Base-by-base conservation (phyloP, 2,329 filamentous ascomycete genomes). In the Aspergillus nomiae region DNA sequence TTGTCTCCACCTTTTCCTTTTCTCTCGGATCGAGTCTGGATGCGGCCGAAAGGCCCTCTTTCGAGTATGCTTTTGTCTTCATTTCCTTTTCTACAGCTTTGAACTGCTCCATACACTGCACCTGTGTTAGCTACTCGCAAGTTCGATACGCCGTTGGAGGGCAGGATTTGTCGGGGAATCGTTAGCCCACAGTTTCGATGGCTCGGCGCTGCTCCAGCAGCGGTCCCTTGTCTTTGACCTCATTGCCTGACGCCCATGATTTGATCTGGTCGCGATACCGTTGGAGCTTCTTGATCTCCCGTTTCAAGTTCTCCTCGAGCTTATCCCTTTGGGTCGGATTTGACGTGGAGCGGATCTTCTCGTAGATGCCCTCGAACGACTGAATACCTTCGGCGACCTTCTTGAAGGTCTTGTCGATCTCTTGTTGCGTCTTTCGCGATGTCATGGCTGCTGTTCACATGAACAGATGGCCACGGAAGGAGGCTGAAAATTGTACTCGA, bases 41-140 rank as follows among this genome's bases (percentile, higher is more conserved):
- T 30, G 93, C 92, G 58, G 94, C 92, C 67, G 92, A 95, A 68
- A 99, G 83, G 51, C 95, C 95, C 81, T 98, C 95, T 84, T 99
- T 98, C 66, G 95, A 98, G 81, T 97, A 99, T 65, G 95, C 95
- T 80, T 99, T 99, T 62, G 95, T 99, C 85, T 99, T 99, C 95
- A 99, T 98, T 74, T 97, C 95, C 84, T 99, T 99, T 81, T 99
- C 95, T 59, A 99, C 95, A n/a, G 94, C 94, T 83, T 99, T 99
- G 87, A 99, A 99, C 74, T 92, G 93, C 82, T 99, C 95, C 95
- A 99, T 99, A 81, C 78, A 81, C 77, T 82, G 58, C 56, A 58
- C 59, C 55, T 53, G 53, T 32, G 67, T 78, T 76, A 77, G 75
- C 67, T 51, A 19, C 32, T 51, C 59, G 26, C 45, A 56, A 34